Evolutionary conservation across 2,329 filamentous ascomycete genomes (phyloP), one percentile per base, ranked within the genome.

Genomic region (Sclerotinia glacialis): DNA sequence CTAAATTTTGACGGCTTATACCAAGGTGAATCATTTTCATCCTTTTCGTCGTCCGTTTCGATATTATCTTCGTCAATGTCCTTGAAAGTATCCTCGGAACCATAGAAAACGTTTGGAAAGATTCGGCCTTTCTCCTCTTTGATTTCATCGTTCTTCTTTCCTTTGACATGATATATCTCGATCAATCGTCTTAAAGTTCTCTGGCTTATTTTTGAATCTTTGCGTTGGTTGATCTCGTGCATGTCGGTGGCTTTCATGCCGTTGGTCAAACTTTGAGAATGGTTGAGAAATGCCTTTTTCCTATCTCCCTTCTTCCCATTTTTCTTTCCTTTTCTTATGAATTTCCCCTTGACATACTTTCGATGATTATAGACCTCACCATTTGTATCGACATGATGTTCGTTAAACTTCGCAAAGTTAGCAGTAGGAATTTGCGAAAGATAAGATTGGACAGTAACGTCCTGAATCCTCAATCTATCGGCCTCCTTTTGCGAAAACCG

Each of bases 161-260:
- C 28, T 1, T 16, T 3, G 1, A 5, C 18, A 42, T 11, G 3
- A 11, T 1, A 9, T 3, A 5, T 6, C n/a, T 0, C 8, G 3
- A 9, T 55, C 21, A 5, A 1, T 14, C 18, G 5, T 53, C 5
- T 34, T 6, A n/a, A 49, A n/a, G 11, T 12, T 49, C 21, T 23
- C 11, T 23, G 21, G 11, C 11, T 11, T 49, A n/a, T 12, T 9
- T 23, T 49, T 5, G 46, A n/a, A 11, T 49, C 46, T 49, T 23
- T 49, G n/a, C n/a, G n/a, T 23, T 5, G 21, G n/a, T 23, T 6
- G 46, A 12, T 2, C 11, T 23, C 47, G 6, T 16, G 3, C 6
- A 7, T 16, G 14, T 40, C 37, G 5, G 12, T 40, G 34, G 11
- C 9, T 37, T 37, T 37, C 34, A 12, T 37, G 5, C 5, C 5